Base-by-base conservation (phyloP, 768 basidiomycete genomes). In the Thelephora ganbajun region DNA sequence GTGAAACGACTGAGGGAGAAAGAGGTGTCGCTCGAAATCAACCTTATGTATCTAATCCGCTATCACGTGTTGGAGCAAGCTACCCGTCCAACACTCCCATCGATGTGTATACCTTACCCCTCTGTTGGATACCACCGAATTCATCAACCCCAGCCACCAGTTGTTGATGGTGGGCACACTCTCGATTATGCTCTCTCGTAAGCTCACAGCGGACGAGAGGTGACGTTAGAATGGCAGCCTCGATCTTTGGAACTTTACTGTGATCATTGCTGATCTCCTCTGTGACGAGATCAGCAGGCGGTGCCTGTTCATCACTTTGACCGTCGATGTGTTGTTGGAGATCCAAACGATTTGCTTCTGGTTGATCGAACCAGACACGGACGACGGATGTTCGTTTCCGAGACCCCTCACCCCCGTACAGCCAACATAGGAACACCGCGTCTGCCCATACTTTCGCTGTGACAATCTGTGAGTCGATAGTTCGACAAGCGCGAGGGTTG, bases 191-290 rank as follows among this genome's bases (percentile, higher is more conserved):
- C 16, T 11, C 6, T 14, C 6, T 11, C 4, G 41, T 23, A 35
- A 42, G 16, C 20, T 6, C 19, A 6, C 5, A 19, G 6, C 22
- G 4, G n/a, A n/a, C n/a, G n/a, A n/a, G n/a, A n/a, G n/a, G n/a
- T n/a, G n/a, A n/a, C n/a, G n/a, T n/a, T 51, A 75, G 69, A 78
- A 79, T 54, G 76, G 73, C 45, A 56, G 72, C 48, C 60, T 77
- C 33, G 70, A 72, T 53, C 72, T 77, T 50, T 78, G 64, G 60
- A 77, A 77, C 59, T 71, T 79, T 45, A 58, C 72, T 49, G 63
- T 75, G 39, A 73, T 75, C n/a, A 61, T 76, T 44, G 73, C 73
- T 26, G 71, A 69, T 22, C 62, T 73, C 48, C 59, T 72, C 16
- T 71, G 69, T 47, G 76, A 77, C 51, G 63, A 64, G 35, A 62